phyloP scores from a whole-genome alignment of 2,329 filamentous ascomycete species.

The Fusarium equiseti region DNA sequence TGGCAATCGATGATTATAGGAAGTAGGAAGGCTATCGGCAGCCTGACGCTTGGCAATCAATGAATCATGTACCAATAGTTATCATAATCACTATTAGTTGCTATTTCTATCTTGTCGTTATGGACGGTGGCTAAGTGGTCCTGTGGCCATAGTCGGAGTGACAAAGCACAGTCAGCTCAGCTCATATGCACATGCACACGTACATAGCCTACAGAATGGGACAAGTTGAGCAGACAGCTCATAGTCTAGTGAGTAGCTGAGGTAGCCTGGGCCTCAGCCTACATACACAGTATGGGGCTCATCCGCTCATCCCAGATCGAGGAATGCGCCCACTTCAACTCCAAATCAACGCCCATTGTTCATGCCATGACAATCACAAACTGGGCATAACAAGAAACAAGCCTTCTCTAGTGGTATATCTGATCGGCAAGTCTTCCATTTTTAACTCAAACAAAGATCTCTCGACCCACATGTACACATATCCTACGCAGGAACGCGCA shows the following conservation, averaged over 20 bases:
- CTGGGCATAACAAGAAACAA: constrained; percentile 16
- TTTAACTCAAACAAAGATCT: constrained; percentile 25
- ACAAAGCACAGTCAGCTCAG: constrained; percentile 11
- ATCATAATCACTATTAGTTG: background rate
- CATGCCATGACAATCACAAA: background rate
- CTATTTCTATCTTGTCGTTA: constrained; percentile 5
- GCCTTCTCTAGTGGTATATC: constrained; percentile 12
- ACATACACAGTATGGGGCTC: constrained; percentile 8
- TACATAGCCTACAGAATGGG: constrained; percentile 4
- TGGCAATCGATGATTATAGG: constrained; percentile 9
- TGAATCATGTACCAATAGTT: constrained; percentile 4
- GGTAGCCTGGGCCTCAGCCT: background rate
- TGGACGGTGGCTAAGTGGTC: background rate
- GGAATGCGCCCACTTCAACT: constrained; percentile 1
- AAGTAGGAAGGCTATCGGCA: background rate
- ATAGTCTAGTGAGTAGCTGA: constrained; percentile 2
- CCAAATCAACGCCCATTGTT: background rate
- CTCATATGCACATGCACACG: background rate
- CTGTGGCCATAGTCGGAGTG: background rate
- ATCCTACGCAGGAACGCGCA: constrained; percentile 32
- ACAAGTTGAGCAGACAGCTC: background rate
- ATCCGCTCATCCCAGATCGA: constrained; percentile 12
- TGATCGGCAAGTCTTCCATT: constrained; percentile 28
- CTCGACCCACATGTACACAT: constrained; percentile 17
- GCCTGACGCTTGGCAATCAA: constrained; percentile 6